Evolutionary conservation across 2,329 filamentous ascomycete genomes (phyloP).

Genomic region (Pyrenophora teres): DNA sequence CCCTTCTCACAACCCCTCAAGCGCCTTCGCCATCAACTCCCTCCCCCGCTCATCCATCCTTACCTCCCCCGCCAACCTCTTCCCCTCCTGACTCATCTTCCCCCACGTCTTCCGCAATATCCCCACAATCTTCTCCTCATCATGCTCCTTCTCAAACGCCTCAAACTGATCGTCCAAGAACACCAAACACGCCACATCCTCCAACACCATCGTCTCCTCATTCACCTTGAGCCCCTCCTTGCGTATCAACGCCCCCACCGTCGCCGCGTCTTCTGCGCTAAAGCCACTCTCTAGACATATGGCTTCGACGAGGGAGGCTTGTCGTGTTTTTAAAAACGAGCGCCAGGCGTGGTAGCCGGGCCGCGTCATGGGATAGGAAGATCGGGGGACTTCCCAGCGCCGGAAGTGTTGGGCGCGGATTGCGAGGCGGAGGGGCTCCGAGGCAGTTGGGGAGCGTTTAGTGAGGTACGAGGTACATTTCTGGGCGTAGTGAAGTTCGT

Average conservation of each 20-base stretch:
- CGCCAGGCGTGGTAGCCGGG: slow-evolving; percentile 82
- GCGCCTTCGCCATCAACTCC: slow-evolving; percentile 41
- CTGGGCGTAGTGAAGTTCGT: slow-evolving; percentile 80
- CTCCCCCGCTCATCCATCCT: slow-evolving; percentile 35
- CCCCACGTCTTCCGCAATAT: slow-evolving; percentile 50
- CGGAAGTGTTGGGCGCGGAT: slow-evolving; percentile 84
- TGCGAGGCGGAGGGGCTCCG: slow-evolving; percentile 71
- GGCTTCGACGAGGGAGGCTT: slow-evolving; percentile 63
- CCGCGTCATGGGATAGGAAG: slow-evolving; percentile 73
- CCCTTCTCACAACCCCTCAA: slow-evolving; percentile 26
- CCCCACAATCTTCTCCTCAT: slow-evolving; percentile 76
- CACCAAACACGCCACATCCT: slow-evolving; percentile 85
- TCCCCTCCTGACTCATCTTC: slow-evolving; percentile 47
- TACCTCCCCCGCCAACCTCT: slow-evolving; percentile 43
- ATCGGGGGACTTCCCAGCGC: slow-evolving; percentile 81
- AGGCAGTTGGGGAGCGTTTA: slow-evolving; percentile 63
- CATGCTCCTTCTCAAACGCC: slow-evolving; percentile 72
- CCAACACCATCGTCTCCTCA: slow-evolving; percentile 73
- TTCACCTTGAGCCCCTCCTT: slow-evolving; percentile 74
- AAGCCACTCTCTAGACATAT: slow-evolving; percentile 61
- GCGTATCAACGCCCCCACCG: slow-evolving; percentile 72
- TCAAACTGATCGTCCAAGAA: slow-evolving; percentile 89
- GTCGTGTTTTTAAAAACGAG: slow-evolving; percentile 71
- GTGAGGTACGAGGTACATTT: slow-evolving; percentile 78
- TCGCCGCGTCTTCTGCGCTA: slow-evolving; percentile 58